A percentile compares a stretch with the other conserved stretches of the same genome.
phyloP scores from a whole-genome alignment of 2,329 filamentous ascomycete genomes.

The Lasiodiplodia hormozganensis region DNA sequence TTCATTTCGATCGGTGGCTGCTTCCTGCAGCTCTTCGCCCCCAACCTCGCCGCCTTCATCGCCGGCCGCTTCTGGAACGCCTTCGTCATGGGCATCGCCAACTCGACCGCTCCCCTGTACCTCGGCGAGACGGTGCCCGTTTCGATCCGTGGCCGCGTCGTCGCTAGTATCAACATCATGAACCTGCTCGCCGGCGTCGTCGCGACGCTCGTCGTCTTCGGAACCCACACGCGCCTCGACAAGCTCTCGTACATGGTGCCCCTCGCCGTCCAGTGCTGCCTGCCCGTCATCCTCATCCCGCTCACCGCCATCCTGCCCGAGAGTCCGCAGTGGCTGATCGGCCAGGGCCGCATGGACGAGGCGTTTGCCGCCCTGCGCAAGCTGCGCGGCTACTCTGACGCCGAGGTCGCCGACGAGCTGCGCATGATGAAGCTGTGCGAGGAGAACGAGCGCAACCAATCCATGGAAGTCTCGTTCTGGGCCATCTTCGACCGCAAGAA shows the following conservation, averaged over 20 bases:
- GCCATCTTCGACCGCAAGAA: constrained; percentile 46
- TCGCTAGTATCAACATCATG: constrained; percentile 36
- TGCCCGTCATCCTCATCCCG: constrained; percentile 41
- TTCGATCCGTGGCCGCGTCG: constrained; percentile 63
- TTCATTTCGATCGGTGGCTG: constrained; percentile 22
- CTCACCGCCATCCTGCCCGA: constrained; percentile 57
- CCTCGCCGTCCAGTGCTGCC: constrained; percentile 44
- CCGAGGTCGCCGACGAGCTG: constrained; percentile 43
- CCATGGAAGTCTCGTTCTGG: constrained; percentile 41
- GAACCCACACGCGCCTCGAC: constrained; percentile 64
- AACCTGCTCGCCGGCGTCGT: constrained; percentile 39
- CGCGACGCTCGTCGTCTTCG: constrained; percentile 75
- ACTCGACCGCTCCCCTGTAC: constrained; percentile 60
- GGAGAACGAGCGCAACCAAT: constrained; percentile 37
- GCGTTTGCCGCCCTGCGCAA: constrained; percentile 37
- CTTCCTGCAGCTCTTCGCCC: constrained; percentile 25
- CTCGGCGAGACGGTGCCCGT: constrained; percentile 65
- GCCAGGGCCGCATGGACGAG: constrained; percentile 53
- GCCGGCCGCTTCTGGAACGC: constrained; percentile 19
- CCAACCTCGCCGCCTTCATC: constrained; percentile 23
- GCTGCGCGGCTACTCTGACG: constrained; percentile 42
- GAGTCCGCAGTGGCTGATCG: constrained; percentile 66
- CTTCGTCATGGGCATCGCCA: constrained; percentile 23
- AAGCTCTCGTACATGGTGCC: constrained; percentile 60
- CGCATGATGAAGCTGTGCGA: constrained; percentile 41